Conservation (phyloP, 257 asterid genomes). For the Capsicum rhomboideum region DNA sequence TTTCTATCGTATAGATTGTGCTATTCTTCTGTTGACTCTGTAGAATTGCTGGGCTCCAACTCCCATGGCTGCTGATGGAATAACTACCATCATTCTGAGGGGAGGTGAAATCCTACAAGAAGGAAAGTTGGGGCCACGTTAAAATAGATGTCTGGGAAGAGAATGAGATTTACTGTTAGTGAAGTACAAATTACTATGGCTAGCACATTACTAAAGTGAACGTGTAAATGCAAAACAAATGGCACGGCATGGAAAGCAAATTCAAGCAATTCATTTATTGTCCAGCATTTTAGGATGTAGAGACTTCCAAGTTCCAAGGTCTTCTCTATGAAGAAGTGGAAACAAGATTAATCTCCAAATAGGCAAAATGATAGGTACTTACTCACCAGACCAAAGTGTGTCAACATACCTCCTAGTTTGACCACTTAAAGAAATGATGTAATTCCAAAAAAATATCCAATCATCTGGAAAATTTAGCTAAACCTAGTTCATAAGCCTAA, state of each 20-base stretch:
- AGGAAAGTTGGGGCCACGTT: neutral
- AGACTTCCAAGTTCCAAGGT: neutral
- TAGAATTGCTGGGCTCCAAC: constrained; percentile 47
- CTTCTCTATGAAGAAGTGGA: neutral
- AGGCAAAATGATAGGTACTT: neutral
- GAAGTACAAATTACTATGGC: neutral
- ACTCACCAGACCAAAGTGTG: neutral
- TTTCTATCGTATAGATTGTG: constrained; percentile 3
- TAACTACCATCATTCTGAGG: constrained; percentile 38
- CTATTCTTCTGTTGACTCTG: constrained; percentile 1
- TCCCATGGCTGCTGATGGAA: constrained; percentile 60
- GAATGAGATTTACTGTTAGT: neutral
- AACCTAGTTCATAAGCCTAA: neutral
- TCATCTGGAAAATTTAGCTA: neutral
- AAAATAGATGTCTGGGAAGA: neutral
- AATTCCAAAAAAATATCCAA: neutral
- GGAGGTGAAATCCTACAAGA: neutral
- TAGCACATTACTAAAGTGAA: neutral
- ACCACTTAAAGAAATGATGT: neutral
- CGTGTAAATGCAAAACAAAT: neutral
- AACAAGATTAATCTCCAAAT: neutral
- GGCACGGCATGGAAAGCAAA: neutral
- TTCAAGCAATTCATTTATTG: neutral
- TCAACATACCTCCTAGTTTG: neutral
- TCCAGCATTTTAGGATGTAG: neutral